Base-by-base conservation (phyloP, 495 filamentous ascomycete species). In the Friedmanniomyces simplex region DNA sequence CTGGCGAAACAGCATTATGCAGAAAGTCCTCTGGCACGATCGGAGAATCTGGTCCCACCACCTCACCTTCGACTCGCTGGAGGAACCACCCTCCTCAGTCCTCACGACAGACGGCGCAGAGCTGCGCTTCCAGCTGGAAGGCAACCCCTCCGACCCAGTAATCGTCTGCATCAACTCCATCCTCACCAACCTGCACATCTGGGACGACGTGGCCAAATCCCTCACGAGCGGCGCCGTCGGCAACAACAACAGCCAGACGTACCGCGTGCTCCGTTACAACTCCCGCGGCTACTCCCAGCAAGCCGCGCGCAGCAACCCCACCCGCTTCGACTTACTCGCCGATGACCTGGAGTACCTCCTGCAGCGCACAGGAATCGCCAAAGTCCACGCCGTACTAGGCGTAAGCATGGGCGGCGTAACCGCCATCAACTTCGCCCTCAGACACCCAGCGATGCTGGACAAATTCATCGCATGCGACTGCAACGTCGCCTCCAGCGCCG, bases 331-430 rank as follows among this genome's bases (percentile, higher is more conserved):
- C 67, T 61, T 85, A 14, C 74, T 90, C 2, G 78, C 83, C 28
- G 71, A 76, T 36, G 88, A 93, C 63, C 71, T 90, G 14, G 74
- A 76, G 50, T 58, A 63, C 26, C 55, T 73, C 22, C 64, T 72
- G 22, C 64, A 72, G 50, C 61, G 69, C 0, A 54, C 70, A 14
- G 54, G 67, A 34, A 58, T 69, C 6, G 55, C 47, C n/a, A 66
- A 64, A 51, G 69, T 67, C 6, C 65, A 64, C 10, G 57, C 60
- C 16, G 52, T 89, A 5, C 75, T 90, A 51, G 88, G 88, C 34
- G 87, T 93, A 20, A 82, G 78, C 32, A 82, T 90, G 69, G 88
- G 88, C 59, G 88, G 87, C 43, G 83, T 83, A 13, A 90, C 87
- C 3, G 75, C 81, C 0, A 75, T 93, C 45, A 83, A 85, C 61